A percentile compares a stretch with the other conserved stretches of the same genome.
phyloP scores from a whole-genome alignment of 2,329 filamentous ascomycete genomes.

The Trichoderma simmonsii region DNA sequence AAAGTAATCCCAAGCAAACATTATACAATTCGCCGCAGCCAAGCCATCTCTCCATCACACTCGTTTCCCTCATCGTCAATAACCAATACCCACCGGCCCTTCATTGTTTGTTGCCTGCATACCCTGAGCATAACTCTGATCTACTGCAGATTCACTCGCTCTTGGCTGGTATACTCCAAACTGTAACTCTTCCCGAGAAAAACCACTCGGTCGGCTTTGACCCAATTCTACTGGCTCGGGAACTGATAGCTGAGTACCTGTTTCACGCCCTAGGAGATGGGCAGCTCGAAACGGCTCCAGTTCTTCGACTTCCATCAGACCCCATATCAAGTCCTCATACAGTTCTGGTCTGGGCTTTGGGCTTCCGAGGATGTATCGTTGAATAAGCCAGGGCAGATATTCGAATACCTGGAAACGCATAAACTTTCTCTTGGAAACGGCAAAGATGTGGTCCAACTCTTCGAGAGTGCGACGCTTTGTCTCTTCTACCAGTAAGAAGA shows the following conservation, averaged over 20 bases:
- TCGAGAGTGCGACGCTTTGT: conserved; percentile 41
- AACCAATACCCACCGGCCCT: background rate
- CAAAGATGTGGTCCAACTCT: conserved; percentile 41
- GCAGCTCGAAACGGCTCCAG: background rate
- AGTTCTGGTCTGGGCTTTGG: conserved; percentile 29
- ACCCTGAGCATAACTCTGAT: background rate
- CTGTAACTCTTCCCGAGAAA: background rate
- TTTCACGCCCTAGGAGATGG: background rate
- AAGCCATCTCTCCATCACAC: background rate
- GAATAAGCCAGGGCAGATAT: conserved; percentile 38
- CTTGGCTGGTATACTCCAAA: background rate
- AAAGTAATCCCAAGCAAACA: background rate
- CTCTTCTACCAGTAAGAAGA: conserved; percentile 45
- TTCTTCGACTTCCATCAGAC: conserved; percentile 12
- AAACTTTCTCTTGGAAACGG: conserved; percentile 37
- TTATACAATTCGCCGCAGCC: background rate
- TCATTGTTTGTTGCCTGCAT: conserved; percentile 15
- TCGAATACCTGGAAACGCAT: conserved; percentile 34
- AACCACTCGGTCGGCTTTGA: background rate
- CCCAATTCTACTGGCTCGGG: conserved; percentile 14
- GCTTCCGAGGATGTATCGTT: conserved; percentile 26
- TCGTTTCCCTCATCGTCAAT: background rate
- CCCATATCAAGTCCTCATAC: conserved; percentile 35
- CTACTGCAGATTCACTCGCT: background rate
- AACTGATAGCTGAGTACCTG: background rate